A percentile compares a stretch with the other conserved stretches of the same genome.
phyloP scores from a whole-genome alignment of 345 rosid genomes.

The Syzygium aromaticum region DNA sequence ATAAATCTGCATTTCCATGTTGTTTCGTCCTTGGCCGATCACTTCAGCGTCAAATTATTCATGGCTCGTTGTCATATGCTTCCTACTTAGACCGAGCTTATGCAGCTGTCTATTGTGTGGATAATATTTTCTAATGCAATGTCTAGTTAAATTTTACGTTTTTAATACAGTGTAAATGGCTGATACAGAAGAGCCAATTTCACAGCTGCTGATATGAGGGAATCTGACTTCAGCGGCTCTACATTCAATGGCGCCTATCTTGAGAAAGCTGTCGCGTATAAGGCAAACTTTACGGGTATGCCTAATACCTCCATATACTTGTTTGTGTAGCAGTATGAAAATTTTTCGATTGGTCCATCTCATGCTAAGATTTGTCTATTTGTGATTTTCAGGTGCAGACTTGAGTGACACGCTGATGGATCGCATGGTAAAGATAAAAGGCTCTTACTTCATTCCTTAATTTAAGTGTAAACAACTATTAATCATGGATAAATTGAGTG shows the following conservation, averaged over 20 bases:
- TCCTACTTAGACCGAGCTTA: not conserved
- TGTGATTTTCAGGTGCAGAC: constrained; percentile 64
- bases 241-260: constrained; percentile 90
- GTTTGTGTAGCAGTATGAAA: not conserved
- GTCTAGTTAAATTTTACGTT: not conserved
- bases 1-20: not conserved
- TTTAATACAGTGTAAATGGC: constrained; percentile 11
- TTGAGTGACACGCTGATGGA: constrained; percentile 98
- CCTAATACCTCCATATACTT: not conserved
- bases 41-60: not conserved
- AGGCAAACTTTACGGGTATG: constrained; percentile 80
- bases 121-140: not conserved
- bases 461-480: not conserved
- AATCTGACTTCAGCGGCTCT: constrained; percentile 90
- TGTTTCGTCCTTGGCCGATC: not conserved
- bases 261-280: constrained; percentile 95
- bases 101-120: not conserved
- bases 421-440: constrained; percentile 57
- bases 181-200: constrained; percentile 89
- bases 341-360: not conserved
- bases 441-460: not conserved
- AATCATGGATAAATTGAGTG: not conserved
- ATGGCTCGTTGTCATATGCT: not conserved
- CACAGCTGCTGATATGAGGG: constrained; percentile 95
- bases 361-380: not conserved